Conservation (phyloP, 208 protist genomes). For the Spironucleus salmonicida region DNA sequence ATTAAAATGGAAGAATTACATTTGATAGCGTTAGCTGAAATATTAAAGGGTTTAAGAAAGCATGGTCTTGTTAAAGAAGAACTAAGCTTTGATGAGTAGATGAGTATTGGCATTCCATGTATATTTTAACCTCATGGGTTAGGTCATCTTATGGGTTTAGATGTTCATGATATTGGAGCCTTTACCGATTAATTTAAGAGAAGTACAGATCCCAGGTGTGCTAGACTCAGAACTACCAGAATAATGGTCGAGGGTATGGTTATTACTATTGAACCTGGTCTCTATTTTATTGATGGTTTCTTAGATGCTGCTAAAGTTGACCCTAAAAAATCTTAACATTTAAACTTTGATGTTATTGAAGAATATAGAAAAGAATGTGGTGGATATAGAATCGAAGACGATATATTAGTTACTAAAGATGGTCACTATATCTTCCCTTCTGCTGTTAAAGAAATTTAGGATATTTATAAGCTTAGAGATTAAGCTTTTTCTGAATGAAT, state of each 20-base stretch:
- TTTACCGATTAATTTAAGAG: constrained; percentile 54
- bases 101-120: constrained; percentile 12
- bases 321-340: constrained; percentile 52
- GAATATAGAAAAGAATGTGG: constrained; percentile 24
- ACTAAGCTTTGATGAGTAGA: not conserved
- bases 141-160: constrained; percentile 59
- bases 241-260: constrained; percentile 68
- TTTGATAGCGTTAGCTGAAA: not conserved
- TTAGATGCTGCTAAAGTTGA: constrained; percentile 60
- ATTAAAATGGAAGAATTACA: constrained; percentile 37
- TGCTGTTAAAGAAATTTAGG: constrained; percentile 54
- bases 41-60: constrained; percentile 38
- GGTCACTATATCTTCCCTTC: constrained; percentile 52
- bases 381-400: constrained; percentile 89
- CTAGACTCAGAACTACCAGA: constrained; percentile 64
- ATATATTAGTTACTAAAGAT: constrained; percentile 73
- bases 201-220: constrained; percentile 40
- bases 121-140: constrained; percentile 56
- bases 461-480: constrained; percentile 50
- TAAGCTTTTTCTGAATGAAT: too few species aligned
- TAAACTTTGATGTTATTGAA: constrained; percentile 53
- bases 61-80: constrained; percentile 28
- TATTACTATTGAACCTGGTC: constrained; percentile 81
- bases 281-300: constrained; percentile 56
- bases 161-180: constrained; percentile 68